These are phyloP conservation scores for Crithidia fasciculata DNA, from an alignment of 208 protist genomes.

Conservation along the genomic window DNA sequence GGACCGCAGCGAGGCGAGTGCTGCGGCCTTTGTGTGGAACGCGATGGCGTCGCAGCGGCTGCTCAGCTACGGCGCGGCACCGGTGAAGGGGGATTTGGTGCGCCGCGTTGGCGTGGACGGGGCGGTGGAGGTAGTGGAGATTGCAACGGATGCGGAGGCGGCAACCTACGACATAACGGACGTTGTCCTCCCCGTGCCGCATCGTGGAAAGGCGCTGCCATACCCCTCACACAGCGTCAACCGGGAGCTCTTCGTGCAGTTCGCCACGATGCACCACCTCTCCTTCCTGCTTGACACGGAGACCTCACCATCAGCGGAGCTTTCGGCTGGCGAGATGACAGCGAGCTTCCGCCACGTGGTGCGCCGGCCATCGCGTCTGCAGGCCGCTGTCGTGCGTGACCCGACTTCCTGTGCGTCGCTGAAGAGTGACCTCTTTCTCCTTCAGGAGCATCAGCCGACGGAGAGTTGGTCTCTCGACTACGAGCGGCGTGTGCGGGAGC, in stretches of 20 bases:
- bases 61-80: constrained; percentile 36
- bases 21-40: constrained; percentile 86
- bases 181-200: constrained; percentile 86
- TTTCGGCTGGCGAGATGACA: neutral
- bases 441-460: constrained; percentile 65
- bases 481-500: constrained; percentile 63
- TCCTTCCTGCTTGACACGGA: constrained; percentile 41
- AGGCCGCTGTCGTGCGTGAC: constrained; percentile 61
- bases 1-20: constrained; percentile 32
- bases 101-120: constrained; percentile 14
- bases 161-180: constrained; percentile 49
- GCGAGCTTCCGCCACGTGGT: constrained; percentile 58
- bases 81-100: constrained; percentile 73
- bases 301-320: neutral
- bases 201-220: constrained; percentile 1
- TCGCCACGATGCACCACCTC: constrained; percentile 46
- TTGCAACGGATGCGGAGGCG: constrained; percentile 40
- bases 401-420: constrained; percentile 71
- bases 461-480: constrained; percentile 53
- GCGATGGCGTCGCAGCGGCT: constrained; percentile 82
- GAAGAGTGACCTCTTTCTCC: constrained; percentile 77
- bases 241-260: constrained; percentile 31
- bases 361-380: constrained; percentile 47
- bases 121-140: constrained; percentile 14
- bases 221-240: constrained; percentile 34